Conservation (phyloP, 2,329 filamentous ascomycete species). For the Ophiognomonia clavigignenti-juglandacearum region DNA sequence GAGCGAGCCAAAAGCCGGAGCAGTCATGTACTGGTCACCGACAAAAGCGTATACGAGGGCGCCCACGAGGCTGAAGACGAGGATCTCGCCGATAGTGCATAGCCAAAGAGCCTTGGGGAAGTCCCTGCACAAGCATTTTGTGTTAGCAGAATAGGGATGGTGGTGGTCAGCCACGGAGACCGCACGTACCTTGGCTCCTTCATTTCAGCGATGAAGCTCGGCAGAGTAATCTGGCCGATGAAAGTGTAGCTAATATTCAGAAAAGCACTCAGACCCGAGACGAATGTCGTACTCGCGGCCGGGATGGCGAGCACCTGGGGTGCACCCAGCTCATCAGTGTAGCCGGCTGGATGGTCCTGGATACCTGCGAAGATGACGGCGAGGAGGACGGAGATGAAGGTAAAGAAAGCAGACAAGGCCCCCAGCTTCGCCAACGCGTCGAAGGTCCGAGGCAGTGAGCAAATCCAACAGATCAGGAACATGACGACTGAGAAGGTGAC, state of each 20-base stretch:
- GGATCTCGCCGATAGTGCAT: constrained; percentile 81
- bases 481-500: constrained; percentile 74
- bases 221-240: constrained; percentile 90
- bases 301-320: constrained; percentile 67
- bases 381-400: constrained; percentile 81
- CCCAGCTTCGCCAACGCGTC: constrained; percentile 73
- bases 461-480: constrained; percentile 69
- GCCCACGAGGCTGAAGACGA: constrained; percentile 81
- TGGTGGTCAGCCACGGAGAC: background rate
- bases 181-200: constrained; percentile 48
- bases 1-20: constrained; percentile 82
- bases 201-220: constrained; percentile 96
- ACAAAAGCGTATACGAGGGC: constrained; percentile 80
- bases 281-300: constrained; percentile 68
- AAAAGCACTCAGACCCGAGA: constrained; percentile 79
- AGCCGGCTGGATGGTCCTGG: constrained; percentile 68
- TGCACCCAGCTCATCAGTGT: constrained; percentile 46
- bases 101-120: constrained; percentile 92
- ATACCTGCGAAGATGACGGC: constrained; percentile 78
- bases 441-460: constrained; percentile 83
- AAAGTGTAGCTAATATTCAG: constrained; percentile 96
- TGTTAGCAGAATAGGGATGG: background rate
- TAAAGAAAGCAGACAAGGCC: constrained; percentile 77
- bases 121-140: constrained; percentile 50
- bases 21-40: constrained; percentile 82